Conservation (phyloP, 2,329 filamentous ascomycete genomes). For the Nemania abortiva region DNA sequence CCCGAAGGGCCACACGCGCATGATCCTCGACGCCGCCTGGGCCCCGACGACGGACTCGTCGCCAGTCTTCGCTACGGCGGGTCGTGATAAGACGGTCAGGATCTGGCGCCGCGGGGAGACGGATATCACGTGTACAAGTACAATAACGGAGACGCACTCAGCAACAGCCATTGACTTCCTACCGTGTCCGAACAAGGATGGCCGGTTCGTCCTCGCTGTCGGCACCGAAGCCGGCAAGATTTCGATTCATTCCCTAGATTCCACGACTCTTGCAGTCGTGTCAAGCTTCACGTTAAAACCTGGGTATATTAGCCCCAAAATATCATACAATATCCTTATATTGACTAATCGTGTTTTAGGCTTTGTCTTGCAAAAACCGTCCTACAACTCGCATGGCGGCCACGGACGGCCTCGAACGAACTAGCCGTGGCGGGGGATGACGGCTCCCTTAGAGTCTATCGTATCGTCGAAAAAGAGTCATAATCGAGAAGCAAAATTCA, state of each 20-base stretch:
- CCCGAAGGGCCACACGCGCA: constrained; percentile 87
- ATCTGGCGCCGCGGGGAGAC: constrained; percentile 66
- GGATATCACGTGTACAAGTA: constrained; percentile 65
- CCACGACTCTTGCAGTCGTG: constrained; percentile 55
- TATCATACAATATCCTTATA: background rate
- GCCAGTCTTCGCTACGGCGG: constrained; percentile 83
- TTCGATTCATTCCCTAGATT: constrained; percentile 57
- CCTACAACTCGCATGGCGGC: constrained; percentile 77
- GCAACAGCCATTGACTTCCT: constrained; percentile 80
- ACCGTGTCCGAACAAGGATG: constrained; percentile 48
- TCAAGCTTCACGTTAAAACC: constrained; percentile 52
- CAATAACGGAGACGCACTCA: constrained; percentile 67
- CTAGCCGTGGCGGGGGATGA: constrained; percentile 71
- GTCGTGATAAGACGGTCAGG: constrained; percentile 87
- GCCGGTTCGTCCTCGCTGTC: constrained; percentile 62
- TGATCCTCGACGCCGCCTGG: constrained; percentile 94
- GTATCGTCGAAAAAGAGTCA: constrained; percentile 50
- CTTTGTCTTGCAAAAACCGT: constrained; percentile 73
- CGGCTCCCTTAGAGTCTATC: constrained; percentile 69
- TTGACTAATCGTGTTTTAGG: constrained; percentile 51
- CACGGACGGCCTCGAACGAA: constrained; percentile 54
- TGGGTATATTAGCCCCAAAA: constrained; percentile 54
- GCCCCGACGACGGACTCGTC: constrained; percentile 64
- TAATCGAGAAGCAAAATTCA: too few species aligned
- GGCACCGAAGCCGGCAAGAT: constrained; percentile 68